Evolutionary conservation across 306 rosid species (phyloP).

Genomic region (Trifolium dubium): DNA sequence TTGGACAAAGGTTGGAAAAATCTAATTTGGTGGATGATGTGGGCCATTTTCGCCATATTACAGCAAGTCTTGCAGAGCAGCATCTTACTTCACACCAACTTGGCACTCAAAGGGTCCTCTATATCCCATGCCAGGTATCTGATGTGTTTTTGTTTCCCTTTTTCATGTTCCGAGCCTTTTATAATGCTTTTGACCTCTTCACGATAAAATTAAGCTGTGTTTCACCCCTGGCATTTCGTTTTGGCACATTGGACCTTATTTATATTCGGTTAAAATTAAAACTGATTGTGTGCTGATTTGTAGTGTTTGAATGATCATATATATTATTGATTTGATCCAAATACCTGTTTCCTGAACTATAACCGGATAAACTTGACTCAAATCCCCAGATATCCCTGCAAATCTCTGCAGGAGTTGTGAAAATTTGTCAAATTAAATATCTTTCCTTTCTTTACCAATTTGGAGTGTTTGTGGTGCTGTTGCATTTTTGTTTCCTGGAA

Average conservation of each 20-base stretch:
- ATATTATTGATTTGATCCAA: neutral
- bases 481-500: conserved; percentile 31
- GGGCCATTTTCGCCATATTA: conserved; percentile 73
- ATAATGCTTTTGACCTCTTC: conserved; percentile 9
- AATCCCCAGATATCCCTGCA: conserved; percentile 15
- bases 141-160: neutral
- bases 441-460: conserved; percentile 10
- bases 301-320: conserved; percentile 23
- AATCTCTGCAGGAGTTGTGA: conserved; percentile 10
- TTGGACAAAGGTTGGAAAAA: conserved; percentile 98
- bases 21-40: conserved; percentile 98
- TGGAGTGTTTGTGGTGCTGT: conserved; percentile 31
- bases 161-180: conserved; percentile 25
- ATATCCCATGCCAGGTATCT: conserved; percentile 93
- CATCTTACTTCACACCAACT: conserved; percentile 85
- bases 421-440: conserved; percentile 19
- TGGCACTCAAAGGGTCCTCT: conserved; percentile 87
- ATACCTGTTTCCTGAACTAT: conserved; percentile 1
- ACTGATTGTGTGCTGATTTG: conserved; percentile 9
- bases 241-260: conserved; percentile 11
- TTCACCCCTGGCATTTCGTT: conserved; percentile 24
- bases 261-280: conserved; percentile 10
- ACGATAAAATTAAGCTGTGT: conserved; percentile 15
- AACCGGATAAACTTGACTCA: neutral
- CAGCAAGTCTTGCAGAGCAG: conserved; percentile 82